Percentiles rank a stretch among this genome's conserved stretches.
These are phyloP conservation scores for Lactarius deliciosus DNA, from an alignment of 768 basidiomycete species.

Conservation along the genomic window DNA sequence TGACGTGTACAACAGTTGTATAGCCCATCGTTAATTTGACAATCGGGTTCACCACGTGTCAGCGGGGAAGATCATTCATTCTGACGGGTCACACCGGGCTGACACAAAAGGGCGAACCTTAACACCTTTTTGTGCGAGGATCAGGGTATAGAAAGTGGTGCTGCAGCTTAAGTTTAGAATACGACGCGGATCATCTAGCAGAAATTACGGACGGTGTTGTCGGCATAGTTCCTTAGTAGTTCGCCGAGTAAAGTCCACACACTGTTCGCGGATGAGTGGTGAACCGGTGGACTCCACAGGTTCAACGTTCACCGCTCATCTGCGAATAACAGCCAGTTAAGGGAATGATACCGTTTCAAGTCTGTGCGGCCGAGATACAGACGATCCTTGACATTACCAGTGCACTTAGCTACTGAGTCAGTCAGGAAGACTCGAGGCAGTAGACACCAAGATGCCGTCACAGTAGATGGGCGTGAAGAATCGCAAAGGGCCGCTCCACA, in stretches of 20 bases:
- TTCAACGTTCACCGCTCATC: neutral
- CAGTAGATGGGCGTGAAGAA: too few species aligned
- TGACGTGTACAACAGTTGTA: neutral
- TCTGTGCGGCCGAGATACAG: neutral
- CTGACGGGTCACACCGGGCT: neutral
- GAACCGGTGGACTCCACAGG: neutral
- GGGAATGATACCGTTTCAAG: neutral
- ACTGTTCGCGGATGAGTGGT: too few species aligned
- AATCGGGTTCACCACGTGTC: neutral
- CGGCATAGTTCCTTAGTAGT: neutral
- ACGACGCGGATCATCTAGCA: slow-evolving; percentile 4
- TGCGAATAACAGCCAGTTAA: neutral
- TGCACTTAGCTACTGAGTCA: neutral
- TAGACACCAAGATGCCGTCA: neutral
- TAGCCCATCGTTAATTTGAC: neutral
- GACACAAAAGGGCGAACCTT: neutral
- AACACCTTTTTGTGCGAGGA: neutral
- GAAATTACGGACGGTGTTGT: neutral
- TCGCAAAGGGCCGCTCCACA: neutral
- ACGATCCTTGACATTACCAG: neutral
- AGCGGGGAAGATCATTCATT: neutral
- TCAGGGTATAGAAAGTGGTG: neutral
- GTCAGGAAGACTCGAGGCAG: neutral
- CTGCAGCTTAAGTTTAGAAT: neutral
- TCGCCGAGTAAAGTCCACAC: neutral